Base-by-base conservation (phyloP, 257 asterid species). In the Hygrophila difformis region DNA sequence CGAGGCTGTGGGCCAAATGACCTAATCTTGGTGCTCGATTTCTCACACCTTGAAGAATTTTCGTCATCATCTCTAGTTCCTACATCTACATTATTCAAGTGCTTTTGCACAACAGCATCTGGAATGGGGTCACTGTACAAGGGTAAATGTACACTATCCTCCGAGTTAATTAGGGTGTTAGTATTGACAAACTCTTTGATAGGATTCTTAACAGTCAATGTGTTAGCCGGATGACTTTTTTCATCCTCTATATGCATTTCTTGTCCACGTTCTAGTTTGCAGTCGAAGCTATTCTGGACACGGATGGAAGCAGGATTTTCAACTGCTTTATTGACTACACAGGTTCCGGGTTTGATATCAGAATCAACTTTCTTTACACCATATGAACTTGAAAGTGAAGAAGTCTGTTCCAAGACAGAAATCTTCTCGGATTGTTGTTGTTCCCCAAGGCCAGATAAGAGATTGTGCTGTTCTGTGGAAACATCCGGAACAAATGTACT, bases 41-140 rank as follows among this genome's bases (percentile, higher is more conserved):
- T 61, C 39, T 65, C 63, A 68, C 70, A 72, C 69, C 80, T 50
- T 54, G 73, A 72, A 65, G 70, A 82, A 65, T 82, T 78, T 56
- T 82, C 85, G 63, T 70, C 85, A 70, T 78, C 89, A 73, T 82
- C 84, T 65, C 78, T 81, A 81, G 55, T 61, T 54, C 82, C 93
- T 81, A 81, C 49, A 43, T 81, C 69, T 70, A 81, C 84, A 72
- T 40, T 56, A 29, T 53, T 69, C 76, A 79, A 63, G 47, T 40
- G 81, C 77, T 71, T 76, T 54, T 55, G 69, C 53, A 62, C 53
- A 26, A 68, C 60, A 71, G 71, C 73, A 50, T 45, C 64, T 49
- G 59, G 66, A 71, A 66, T 51, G 50, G 61, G 69, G 55, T 68
- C 75, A 69, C 84, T 77, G 55, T 71, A 62, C 74, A 67, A 71